Evolutionary conservation across 495 filamentous ascomycete genomes (phyloP).

Genomic region (Talaromyces ruber): DNA sequence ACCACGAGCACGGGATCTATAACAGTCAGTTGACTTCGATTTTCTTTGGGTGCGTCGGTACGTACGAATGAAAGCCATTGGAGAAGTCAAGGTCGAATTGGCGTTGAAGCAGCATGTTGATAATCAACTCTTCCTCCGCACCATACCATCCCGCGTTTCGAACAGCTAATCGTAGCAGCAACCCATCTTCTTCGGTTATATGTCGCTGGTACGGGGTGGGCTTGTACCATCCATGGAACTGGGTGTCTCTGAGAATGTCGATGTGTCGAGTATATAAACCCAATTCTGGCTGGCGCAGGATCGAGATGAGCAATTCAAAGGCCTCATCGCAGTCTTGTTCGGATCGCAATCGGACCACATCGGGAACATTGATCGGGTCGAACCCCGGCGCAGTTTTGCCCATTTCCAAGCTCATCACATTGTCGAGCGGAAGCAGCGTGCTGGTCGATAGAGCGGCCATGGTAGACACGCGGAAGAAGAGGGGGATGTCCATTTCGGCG

Average conservation of each 20-base stretch:
- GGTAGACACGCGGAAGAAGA: constrained; percentile 6
- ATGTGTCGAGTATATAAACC: constrained; percentile 10
- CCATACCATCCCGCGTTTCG: constrained; percentile 12
- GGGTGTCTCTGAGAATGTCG: background rate
- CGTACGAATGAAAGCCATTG: constrained; percentile 6
- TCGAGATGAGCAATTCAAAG: constrained; percentile 11
- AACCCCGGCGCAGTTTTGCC: constrained; percentile 11
- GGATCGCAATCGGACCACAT: constrained; percentile 1
- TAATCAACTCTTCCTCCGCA: constrained; percentile 7
- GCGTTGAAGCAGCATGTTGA: constrained; percentile 17
- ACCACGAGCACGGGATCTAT: background rate
- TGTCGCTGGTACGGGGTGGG: constrained; percentile 5
- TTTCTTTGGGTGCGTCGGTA: background rate
- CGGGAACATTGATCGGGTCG: constrained; percentile 1
- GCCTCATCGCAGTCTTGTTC: constrained; percentile 7
- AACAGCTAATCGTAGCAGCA: constrained; percentile 9
- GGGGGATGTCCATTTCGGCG: constrained; percentile 4
- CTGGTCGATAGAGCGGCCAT: constrained; percentile 18
- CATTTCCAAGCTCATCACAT: constrained; percentile 13
- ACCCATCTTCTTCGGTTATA: constrained; percentile 10
- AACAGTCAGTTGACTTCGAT: background rate
- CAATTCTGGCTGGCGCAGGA: constrained; percentile 8
- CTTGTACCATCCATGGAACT: constrained; percentile 1
- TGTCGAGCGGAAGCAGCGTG: constrained; percentile 13
- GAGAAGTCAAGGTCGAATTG: constrained; percentile 6